Percentiles rank a stretch among this genome's conserved stretches.
Conservation (phyloP, 2,329 filamentous ascomycete species). For the Colletotrichum limetticola region DNA sequence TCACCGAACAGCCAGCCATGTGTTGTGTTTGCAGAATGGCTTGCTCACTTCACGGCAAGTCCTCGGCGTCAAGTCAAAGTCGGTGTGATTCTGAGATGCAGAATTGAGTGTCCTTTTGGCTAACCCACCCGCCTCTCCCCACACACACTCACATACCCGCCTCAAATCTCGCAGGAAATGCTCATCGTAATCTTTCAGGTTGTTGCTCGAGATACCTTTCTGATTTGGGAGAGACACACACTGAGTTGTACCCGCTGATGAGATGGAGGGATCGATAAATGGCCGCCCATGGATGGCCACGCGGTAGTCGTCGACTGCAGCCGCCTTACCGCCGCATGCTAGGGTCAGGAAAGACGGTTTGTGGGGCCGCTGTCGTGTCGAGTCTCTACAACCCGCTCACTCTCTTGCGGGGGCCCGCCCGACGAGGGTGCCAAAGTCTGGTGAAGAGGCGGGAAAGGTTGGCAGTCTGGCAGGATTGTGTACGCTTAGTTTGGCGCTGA, state of each 20-base stretch:
- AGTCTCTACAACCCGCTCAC: constrained; percentile 19
- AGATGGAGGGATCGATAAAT: constrained; percentile 23
- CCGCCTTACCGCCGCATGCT: constrained; percentile 32
- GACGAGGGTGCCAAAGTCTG: constrained; percentile 19
- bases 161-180: constrained; percentile 20
- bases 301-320: constrained; percentile 35
- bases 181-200: constrained; percentile 7
- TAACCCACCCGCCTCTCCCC: background rate
- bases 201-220: constrained; percentile 27
- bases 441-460: constrained; percentile 6
- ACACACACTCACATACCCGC: constrained; percentile 12
- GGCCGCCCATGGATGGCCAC: constrained; percentile 26
- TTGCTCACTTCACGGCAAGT: background rate
- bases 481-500: constrained; percentile 16
- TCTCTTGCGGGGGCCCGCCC: constrained; percentile 29
- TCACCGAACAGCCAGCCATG: background rate
- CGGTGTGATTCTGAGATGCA: constrained; percentile 30
- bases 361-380: constrained; percentile 29
- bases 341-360: constrained; percentile 34
- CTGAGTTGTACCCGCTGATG: constrained; percentile 13
- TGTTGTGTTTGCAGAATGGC: constrained; percentile 31
- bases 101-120: background rate
- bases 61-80: constrained; percentile 12
- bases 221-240: constrained; percentile 23
- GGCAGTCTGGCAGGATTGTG: constrained; percentile 5